Evolutionary conservation across 2,329 filamentous ascomycete genomes (phyloP), one percentile per base, ranked within the genome.

Genomic region (Ceratocystis eucalypticola): DNA sequence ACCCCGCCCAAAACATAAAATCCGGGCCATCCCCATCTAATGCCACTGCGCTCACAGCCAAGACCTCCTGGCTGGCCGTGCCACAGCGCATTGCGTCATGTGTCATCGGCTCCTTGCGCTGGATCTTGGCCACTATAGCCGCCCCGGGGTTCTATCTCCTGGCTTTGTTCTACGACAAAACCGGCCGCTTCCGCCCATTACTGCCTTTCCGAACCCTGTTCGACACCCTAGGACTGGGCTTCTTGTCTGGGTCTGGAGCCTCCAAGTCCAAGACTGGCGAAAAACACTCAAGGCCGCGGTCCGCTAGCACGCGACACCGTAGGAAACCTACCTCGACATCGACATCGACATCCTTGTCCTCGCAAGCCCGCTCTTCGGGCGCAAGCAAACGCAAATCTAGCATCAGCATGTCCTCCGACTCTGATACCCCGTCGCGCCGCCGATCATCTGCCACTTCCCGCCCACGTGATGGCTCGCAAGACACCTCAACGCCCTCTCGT

Each of bases 61-160:
- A 25, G 8, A 33, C 53, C 53, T 20, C 46, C 53, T 85, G 83
- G 82, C 78, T 80, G 69, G 71, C 77, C 44, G 77, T 90, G 69
- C 86, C 89, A 20, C 83, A 86, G 74, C 84, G 85, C 71, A 81
- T 96, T 68, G 86, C 86, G 53, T 82, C 83, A 67, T 84, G 85
- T 68, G 78, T 96, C 67, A 81, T 93, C 68, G 85, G 88, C 71
- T 88, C 89, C 5, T 80, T 96, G 71, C 85, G 86, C 70, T 89
- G 89, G 77, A 80, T 96, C 61, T 76, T 96, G 66, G 87, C 88
- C 62, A 89, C 89, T 15, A 77, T 97, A 68, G 83, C 88, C 30
- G 86, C 88, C 25, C 93, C 93, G 0, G 89, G 87, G 20, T 83
- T 91, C 62, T 96, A 93, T 76, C 76, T 96, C 66, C 84, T 92